phyloP scores from a whole-genome alignment of 306 rosid genomes.

The Quercus bicolor region DNA sequence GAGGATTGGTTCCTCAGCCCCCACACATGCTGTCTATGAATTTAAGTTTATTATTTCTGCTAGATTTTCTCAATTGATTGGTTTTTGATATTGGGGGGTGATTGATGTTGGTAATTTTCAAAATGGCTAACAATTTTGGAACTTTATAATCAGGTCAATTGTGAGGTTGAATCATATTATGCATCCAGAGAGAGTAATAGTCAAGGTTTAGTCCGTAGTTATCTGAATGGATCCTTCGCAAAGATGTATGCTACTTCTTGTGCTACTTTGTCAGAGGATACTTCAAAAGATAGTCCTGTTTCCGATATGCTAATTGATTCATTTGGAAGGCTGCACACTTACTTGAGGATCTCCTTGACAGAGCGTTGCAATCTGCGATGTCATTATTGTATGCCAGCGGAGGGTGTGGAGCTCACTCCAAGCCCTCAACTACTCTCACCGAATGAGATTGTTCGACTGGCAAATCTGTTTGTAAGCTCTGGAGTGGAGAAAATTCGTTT shows the following conservation, averaged over 20 bases:
- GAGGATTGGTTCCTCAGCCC: background rate
- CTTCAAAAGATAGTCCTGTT: conserved; percentile 35
- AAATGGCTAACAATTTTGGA: background rate
- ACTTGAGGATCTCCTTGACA: conserved; percentile 88
- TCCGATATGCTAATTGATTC: conserved; percentile 93
- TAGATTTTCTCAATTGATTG: background rate
- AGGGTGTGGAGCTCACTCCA: conserved; percentile 86
- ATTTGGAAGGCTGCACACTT: conserved; percentile 87
- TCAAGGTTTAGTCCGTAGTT: conserved; percentile 23
- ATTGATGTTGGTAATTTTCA: background rate
- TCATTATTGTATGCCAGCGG: conserved; percentile 90
- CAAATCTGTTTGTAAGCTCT: conserved; percentile 67
- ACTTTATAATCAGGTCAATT: conserved; percentile 38
- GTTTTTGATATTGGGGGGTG: conserved; percentile 7
- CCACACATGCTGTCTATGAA: conserved; percentile 9
- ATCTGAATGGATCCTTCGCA: conserved; percentile 24
- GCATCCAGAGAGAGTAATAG: conserved; percentile 19
- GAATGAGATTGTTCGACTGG: conserved; percentile 62
- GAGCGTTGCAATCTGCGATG: conserved; percentile 94
- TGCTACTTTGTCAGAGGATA: conserved; percentile 45
- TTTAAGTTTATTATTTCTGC: background rate
- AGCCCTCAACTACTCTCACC: conserved; percentile 51
- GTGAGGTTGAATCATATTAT: conserved; percentile 27
- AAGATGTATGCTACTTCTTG: conserved; percentile 46
- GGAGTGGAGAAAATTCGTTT: conserved; percentile 82